Conservation (phyloP, 768 basidiomycete species). For the Tylopilus rubrobrunneus region DNA sequence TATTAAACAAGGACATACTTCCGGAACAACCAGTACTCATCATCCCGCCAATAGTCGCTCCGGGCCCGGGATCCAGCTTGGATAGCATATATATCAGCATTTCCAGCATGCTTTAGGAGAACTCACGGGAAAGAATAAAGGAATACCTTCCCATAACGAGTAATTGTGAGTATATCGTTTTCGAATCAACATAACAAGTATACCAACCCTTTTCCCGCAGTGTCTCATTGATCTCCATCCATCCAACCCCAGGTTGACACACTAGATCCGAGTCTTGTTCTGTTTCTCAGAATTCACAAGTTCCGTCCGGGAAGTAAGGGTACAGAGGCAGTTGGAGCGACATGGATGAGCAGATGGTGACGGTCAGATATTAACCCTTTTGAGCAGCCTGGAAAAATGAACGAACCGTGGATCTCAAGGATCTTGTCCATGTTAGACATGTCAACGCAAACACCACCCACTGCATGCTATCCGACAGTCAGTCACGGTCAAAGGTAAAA, state of each 20-base stretch:
- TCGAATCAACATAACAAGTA: not conserved
- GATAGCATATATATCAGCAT: not conserved
- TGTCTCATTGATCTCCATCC: conserved; percentile 69
- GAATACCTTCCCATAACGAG: conserved; percentile 46
- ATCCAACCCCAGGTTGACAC: conserved; percentile 68
- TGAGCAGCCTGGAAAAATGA: not conserved
- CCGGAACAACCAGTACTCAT: conserved; percentile 84
- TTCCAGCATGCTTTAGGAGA: not conserved
- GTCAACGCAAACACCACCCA: conserved; percentile 77
- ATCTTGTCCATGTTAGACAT: conserved; percentile 77
- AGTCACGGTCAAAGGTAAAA: not conserved
- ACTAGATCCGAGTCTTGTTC: conserved; percentile 70
- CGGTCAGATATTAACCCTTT: not conserved
- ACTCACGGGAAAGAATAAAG: conserved; percentile 78
- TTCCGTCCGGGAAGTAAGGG: not conserved
- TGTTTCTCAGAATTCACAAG: conserved; percentile 20
- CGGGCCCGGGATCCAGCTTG: conserved; percentile 73
- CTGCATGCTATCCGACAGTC: conserved; percentile 11
- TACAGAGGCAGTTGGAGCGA: not conserved
- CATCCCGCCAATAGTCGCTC: conserved; percentile 85
- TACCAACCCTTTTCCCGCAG: conserved; percentile 54
- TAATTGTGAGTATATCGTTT: not conserved
- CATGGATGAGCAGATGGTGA: not conserved
- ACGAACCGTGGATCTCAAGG: conserved; percentile 64
- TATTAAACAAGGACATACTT: conserved; percentile 41